These are phyloP conservation scores for Ceratocystis eucalypticola DNA, from an alignment of 2,329 filamentous ascomycete genomes.

Conservation along the genomic window DNA sequence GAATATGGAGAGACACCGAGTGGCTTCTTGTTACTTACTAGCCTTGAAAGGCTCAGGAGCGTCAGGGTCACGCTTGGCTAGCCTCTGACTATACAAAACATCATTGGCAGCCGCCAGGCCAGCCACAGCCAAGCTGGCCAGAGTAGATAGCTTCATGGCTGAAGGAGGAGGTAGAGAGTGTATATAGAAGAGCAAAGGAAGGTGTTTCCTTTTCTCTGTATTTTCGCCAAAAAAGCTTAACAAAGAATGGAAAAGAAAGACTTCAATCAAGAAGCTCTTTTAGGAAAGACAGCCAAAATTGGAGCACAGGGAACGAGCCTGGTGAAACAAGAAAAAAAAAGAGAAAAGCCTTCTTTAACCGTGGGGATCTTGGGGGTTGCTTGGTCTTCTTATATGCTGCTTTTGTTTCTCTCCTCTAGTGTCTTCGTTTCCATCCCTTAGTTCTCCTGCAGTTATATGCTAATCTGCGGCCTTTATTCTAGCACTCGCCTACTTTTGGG, in stretches of 20 bases:
- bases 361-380: neutral
- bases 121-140: slow-evolving; percentile 21
- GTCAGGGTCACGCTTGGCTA: slow-evolving; percentile 38
- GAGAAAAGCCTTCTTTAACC: neutral
- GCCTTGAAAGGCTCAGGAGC: slow-evolving; percentile 40
- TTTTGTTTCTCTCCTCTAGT: neutral
- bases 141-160: slow-evolving; percentile 15
- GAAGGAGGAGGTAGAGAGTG: neutral
- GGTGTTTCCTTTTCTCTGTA: neutral
- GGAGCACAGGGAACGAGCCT: slow-evolving; percentile 1
- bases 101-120: slow-evolving; percentile 31
- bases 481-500: slow-evolving; percentile 15
- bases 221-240: neutral
- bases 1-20: neutral
- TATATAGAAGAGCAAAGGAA: neutral
- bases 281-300: neutral
- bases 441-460: neutral
- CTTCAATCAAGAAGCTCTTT: too few relatives aligned
- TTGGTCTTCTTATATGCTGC: slow-evolving; percentile 3
- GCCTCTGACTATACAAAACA: slow-evolving; percentile 35
- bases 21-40: slow-evolving; percentile 26
- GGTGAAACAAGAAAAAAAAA: slow-evolving; percentile 27
- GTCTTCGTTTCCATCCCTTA: neutral
- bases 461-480: neutral
- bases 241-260: neutral